A percentile compares a stretch with the other conserved stretches of the same genome.
phyloP scores from a whole-genome alignment of 257 asterid genomes.

The Solanum virginianum region DNA sequence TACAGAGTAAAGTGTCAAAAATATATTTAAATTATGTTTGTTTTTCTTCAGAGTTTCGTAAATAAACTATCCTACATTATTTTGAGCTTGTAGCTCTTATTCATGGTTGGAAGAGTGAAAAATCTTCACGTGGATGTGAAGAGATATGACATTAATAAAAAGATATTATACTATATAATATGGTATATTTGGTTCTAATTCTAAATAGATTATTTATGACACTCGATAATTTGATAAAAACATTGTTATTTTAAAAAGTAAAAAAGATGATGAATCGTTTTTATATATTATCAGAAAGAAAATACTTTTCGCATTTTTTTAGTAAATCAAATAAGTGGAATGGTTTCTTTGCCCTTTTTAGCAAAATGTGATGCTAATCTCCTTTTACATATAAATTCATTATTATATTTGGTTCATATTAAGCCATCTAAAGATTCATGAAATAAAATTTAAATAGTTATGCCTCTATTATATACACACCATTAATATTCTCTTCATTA shows the following conservation, averaged over 20 bases:
- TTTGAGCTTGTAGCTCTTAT: neutral
- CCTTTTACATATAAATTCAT: too few species aligned
- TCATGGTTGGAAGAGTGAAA: neutral
- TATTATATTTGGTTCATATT: too few species aligned
- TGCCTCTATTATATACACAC: too few species aligned
- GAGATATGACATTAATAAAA: neutral
- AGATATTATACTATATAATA: neutral
- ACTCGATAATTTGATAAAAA: neutral
- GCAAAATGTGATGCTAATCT: too few species aligned
- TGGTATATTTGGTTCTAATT: neutral
- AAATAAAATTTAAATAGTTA: neutral
- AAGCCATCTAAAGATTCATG: neutral
- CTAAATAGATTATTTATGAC: neutral
- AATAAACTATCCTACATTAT: too few species aligned
- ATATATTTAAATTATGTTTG: too few species aligned
- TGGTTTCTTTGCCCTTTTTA: too few species aligned
- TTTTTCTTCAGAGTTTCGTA: too few species aligned
- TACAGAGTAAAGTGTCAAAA: too few species aligned
- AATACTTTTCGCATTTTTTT: neutral
- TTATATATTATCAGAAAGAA: neutral
- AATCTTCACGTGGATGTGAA: neutral
- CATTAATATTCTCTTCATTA: neutral
- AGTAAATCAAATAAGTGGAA: neutral
- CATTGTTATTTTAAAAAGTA: neutral
- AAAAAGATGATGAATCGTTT: neutral